A percentile compares a stretch with the other conserved stretches of the same genome.
These are phyloP conservation scores for Plasmopara viticola DNA, from an alignment of 352 stramenopile genomes.

Conservation along the genomic window DNA sequence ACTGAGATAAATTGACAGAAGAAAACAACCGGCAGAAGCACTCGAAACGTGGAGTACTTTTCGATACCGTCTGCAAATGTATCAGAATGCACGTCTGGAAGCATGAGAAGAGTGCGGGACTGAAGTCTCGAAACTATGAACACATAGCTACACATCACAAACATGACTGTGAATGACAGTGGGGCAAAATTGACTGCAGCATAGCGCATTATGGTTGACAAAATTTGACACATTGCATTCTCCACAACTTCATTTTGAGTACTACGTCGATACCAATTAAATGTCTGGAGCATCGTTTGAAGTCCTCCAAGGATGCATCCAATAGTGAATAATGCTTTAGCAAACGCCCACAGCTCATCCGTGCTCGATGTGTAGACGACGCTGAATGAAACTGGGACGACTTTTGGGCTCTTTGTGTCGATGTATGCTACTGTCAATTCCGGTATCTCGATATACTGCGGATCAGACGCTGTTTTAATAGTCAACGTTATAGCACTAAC, in stretches of 20 bases:
- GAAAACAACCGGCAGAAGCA: constrained; percentile 78
- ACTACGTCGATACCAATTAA: constrained; percentile 84
- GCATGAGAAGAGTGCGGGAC: constrained; percentile 77
- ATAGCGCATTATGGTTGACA: constrained; percentile 35
- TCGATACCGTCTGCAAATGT: constrained; percentile 43
- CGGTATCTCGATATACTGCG: constrained; percentile 56
- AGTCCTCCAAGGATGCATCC: constrained; percentile 46
- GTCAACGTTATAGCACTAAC: constrained; percentile 63
- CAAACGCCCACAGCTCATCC: constrained; percentile 64
- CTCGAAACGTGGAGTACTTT: constrained; percentile 85
- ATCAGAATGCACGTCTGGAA: constrained; percentile 64
- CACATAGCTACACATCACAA: constrained; percentile 82
- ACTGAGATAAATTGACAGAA: constrained; percentile 77
- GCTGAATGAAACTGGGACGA: constrained; percentile 49
- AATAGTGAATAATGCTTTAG: constrained; percentile 67
- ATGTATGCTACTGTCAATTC: constrained; percentile 76
- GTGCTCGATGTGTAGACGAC: constrained; percentile 87
- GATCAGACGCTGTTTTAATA: constrained; percentile 38
- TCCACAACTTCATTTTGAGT: constrained; percentile 60
- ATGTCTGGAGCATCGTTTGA: constrained; percentile 65
- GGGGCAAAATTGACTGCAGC: constrained; percentile 36
- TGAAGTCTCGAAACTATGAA: constrained; percentile 94
- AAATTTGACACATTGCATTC: constrained; percentile 41
- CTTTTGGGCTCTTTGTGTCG: constrained; percentile 33
- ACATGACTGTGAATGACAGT: constrained; percentile 51